phyloP scores from a whole-genome alignment of 2,329 filamentous ascomycete genomes.

The Sporothrix curviconia region DNA sequence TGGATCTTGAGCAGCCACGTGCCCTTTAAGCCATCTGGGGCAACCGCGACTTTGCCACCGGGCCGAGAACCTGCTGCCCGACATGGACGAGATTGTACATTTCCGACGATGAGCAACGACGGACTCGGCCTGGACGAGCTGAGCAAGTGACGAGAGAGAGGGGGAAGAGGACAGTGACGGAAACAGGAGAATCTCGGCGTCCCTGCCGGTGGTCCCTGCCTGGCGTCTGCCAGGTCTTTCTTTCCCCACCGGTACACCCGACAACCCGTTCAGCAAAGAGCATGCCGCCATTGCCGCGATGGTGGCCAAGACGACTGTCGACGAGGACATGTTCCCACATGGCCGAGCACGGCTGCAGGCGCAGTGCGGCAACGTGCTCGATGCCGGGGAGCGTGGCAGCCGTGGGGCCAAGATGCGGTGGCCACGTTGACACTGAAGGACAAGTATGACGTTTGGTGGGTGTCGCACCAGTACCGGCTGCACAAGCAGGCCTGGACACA shows the following conservation, averaged over 20 bases:
- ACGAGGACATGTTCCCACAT: conserved; percentile 31
- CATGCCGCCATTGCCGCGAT: conserved; percentile 22
- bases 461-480: conserved; percentile 24
- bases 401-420: no score
- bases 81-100: conserved; percentile 40
- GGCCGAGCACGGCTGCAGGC: conserved; percentile 17
- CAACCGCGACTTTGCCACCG: conserved; percentile 47
- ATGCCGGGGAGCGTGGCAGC: conserved; percentile 32
- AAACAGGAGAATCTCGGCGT: not conserved
- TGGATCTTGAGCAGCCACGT: conserved; percentile 41
- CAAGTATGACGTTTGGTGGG: conserved; percentile 31
- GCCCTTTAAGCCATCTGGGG: conserved; percentile 57
- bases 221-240: no score
- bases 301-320: conserved; percentile 38
- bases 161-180: not conserved
- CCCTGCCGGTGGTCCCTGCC: not conserved
- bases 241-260: no score
- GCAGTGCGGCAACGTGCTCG: conserved; percentile 29
- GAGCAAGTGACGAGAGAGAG: not conserved
- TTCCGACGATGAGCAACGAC: conserved; percentile 34
- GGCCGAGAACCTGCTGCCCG: conserved; percentile 34
- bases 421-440: conserved; percentile 32
- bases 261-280: not conserved
- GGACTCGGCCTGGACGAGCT: no score
- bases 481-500: conserved; percentile 16